A percentile compares a stretch with the other conserved stretches of the same genome.
Conservation (phyloP, 805 yeast species). For the Candida palmyrensis region DNA sequence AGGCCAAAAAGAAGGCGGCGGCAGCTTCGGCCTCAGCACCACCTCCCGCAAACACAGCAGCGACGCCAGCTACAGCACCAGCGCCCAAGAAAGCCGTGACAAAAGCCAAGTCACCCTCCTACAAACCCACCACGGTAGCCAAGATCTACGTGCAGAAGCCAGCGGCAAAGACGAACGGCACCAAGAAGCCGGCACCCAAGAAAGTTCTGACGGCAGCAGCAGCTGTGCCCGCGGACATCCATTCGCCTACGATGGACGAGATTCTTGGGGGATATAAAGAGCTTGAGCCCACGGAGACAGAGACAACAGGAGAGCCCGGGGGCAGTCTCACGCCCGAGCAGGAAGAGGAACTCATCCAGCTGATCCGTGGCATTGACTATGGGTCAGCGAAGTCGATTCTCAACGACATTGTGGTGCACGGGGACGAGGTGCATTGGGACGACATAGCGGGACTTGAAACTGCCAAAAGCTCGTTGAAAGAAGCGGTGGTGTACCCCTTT, state of each 20-base stretch:
- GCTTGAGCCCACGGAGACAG: constrained; percentile 9
- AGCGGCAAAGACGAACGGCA: constrained; percentile 8
- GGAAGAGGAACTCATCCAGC: constrained; percentile 37
- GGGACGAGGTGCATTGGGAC: constrained; percentile 91
- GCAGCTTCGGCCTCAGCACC: constrained; percentile 5
- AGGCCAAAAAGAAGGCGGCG: constrained; percentile 9
- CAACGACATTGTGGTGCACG: constrained; percentile 82
- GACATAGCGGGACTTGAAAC: constrained; percentile 94
- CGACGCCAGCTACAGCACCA: constrained; percentile 5
- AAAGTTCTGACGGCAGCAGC: constrained; percentile 1
- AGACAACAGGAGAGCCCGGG: constrained; percentile 3
- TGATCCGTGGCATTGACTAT: constrained; percentile 69
- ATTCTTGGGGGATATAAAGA: constrained; percentile 18
- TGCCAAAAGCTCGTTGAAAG: constrained; percentile 95
- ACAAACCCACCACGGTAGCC: constrained; percentile 23
- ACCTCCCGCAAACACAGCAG: constrained; percentile 1
- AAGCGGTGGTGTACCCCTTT: constrained; percentile 95
- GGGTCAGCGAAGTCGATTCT: constrained; percentile 76
- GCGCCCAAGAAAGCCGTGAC: constrained; percentile 8
- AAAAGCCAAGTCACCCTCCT: constrained; percentile 8
- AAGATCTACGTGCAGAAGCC: constrained; percentile 23
- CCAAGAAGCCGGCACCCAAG: constrained; percentile 4
- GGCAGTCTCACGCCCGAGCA: constrained; percentile 18
- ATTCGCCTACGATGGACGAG: constrained; percentile 23
- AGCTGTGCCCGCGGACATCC: constrained; percentile 2